Evolutionary conservation across 2,329 filamentous ascomycete species (phyloP).

Genomic region (Aspergillus glaucus): DNA sequence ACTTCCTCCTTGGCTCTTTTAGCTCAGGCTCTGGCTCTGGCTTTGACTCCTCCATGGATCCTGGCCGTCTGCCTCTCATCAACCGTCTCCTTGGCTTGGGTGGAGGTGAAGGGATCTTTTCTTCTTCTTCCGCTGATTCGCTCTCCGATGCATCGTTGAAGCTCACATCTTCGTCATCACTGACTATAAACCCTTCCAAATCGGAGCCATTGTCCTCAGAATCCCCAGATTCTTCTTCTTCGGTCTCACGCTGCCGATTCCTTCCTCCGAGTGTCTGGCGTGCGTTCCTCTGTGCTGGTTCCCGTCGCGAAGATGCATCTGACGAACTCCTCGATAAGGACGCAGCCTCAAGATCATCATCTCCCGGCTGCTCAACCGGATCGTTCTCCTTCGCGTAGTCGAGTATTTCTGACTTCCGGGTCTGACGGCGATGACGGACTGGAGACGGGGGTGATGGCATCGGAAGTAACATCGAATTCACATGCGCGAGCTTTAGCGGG

Average conservation of each 20-base stretch:
- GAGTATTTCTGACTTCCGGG: constrained; percentile 21
- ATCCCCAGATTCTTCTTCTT: constrained; percentile 18
- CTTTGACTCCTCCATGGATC: constrained; percentile 10
- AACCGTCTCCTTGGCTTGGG: constrained; percentile 25
- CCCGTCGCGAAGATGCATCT: constrained; percentile 13
- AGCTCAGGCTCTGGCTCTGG: constrained; percentile 15
- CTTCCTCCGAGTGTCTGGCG: constrained; percentile 5
- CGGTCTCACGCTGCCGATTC: constrained; percentile 12
- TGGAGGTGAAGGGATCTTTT: constrained; percentile 13
- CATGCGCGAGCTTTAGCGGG: constrained; percentile 24
- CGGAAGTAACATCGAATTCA: constrained; percentile 30
- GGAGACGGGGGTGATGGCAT: constrained; percentile 15
- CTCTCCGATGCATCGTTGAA: constrained; percentile 25
- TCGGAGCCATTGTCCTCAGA: constrained; percentile 26
- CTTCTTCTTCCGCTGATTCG: constrained; percentile 18
- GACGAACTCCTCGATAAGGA: constrained; percentile 15
- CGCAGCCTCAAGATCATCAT: constrained; percentile 5
- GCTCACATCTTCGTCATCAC: constrained; percentile 34
- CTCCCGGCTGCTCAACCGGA: constrained; percentile 19
- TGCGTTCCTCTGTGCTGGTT: constrained; percentile 12
- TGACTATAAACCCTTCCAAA: constrained; percentile 37
- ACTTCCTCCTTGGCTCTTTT: constrained; percentile 8
- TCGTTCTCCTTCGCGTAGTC: constrained; percentile 33
- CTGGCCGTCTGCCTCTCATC: constrained; percentile 29
- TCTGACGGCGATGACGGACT: constrained; percentile 11